Base-by-base conservation (phyloP, 176 grass and related monocot genomes). In the Pontederia crassipes region DNA sequence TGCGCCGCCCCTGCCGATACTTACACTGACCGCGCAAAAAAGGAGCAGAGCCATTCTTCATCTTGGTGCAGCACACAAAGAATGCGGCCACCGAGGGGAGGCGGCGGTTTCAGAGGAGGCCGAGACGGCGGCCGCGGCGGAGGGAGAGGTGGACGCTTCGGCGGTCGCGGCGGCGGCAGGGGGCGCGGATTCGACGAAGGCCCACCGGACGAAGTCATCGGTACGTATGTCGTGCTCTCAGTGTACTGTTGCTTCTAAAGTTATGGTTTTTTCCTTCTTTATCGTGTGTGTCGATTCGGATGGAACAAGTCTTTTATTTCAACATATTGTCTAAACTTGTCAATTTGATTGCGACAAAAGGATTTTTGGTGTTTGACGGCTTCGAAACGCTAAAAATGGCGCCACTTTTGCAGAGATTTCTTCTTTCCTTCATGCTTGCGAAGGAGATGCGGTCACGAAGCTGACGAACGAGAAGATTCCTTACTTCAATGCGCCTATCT, bases 381-480 rank as follows among this genome's bases (percentile, higher is more conserved):
- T 15, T 11, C 9, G 35, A 45, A 12, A 40, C 32, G 2, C 32
- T 40, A 40, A 40, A 40, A 7, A 7, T 40, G 32, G 32, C 6
- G 32, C 32, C 32, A 4, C 60, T 57, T 48, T 18, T 59, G 54
- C 60, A 98, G 88, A 93, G 94, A 77, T 98, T 28, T 78, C 94
- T 68, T 64, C 84, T 20, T 98, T 98, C 67, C 17, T 98, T 66
- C 94, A 98, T 75, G 82, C 81, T 8, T 98, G 88, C 45, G 88
- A 98, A 76, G 84, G 84, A 4, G 87, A 92, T 16, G 94, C 85
- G 16, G 88, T 98, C 54, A 89, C 88, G 55, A 98, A 89, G 77
- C 82, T 98, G 20, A 98, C 88, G 12, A 98, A 89, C 78, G 85
- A 98, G 88, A 98, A 98, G 79, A 84, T 98, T 54, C 93, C 88